Evolutionary conservation across 2,329 filamentous ascomycete genomes (phyloP).

Genomic region (Pseudogymnoascus sp.): DNA sequence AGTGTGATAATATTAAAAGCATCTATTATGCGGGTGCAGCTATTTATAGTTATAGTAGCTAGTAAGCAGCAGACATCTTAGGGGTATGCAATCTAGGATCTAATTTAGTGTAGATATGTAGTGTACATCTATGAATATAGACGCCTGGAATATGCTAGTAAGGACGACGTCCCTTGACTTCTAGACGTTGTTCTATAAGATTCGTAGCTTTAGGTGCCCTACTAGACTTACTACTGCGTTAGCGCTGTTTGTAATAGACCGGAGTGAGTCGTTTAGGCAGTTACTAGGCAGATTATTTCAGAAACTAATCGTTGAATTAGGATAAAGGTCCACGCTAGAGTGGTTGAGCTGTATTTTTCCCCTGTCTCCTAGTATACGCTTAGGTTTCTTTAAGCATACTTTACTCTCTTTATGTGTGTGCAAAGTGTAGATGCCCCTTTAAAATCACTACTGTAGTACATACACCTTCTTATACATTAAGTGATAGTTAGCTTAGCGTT

Average conservation of each 20-base stretch:
- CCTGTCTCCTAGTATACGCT: not conserved
- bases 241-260: no score
- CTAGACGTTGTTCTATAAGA: not conserved
- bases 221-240: no score
- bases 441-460: constrained; percentile 18
- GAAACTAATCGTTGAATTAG: no score
- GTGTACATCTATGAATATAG: not conserved
- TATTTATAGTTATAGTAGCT: no score
- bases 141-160: not conserved
- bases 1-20: no score
- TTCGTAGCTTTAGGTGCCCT: no score
- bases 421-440: constrained; percentile 11
- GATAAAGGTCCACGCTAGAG: not conserved
- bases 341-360: not conserved
- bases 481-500: constrained; percentile 17
- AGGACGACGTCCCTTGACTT: not conserved
- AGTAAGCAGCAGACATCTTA: no score
- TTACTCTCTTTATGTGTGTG: constrained; percentile 16
- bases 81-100: not conserved
- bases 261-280: no score
- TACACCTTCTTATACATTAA: constrained; percentile 16
- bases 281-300: no score
- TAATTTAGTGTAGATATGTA: not conserved
- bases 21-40: no score
- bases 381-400: constrained; percentile 11